Conservation (phyloP, 108 stramenopile species). For the Ochromonas danica region DNA sequence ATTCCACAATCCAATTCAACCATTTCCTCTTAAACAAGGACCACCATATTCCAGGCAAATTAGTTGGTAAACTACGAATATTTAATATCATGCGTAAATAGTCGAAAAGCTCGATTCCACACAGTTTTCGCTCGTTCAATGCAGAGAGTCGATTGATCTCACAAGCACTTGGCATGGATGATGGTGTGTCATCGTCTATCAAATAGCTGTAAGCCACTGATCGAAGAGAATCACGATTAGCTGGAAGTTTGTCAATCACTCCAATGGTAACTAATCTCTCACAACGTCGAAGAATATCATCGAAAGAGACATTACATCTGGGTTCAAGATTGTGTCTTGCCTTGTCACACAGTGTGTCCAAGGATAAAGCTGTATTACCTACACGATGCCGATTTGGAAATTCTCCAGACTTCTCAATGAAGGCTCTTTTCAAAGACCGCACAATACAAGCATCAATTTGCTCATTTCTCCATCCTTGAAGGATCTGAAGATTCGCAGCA, state of each 20-base stretch:
- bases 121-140: not conserved
- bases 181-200: not conserved
- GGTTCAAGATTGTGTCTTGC: not conserved
- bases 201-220: slow-evolving; percentile 15
- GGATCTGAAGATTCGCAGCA: not conserved
- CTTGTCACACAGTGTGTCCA: not conserved
- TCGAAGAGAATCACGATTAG: not conserved
- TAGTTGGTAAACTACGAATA: not conserved
- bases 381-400: not conserved
- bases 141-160: too few relatives aligned
- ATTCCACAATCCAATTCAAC: not conserved
- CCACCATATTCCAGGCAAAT: not conserved
- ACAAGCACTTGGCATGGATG: too few relatives aligned
- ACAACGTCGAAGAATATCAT: slow-evolving; percentile 9
- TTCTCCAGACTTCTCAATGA: not conserved
- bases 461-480: slow-evolving; percentile 12
- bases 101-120: not conserved
- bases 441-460: slow-evolving; percentile 27
- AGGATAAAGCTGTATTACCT: not conserved
- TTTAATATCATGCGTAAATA: slow-evolving; percentile 19
- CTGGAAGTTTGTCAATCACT: slow-evolving; percentile 11
- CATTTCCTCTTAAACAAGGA: not conserved
- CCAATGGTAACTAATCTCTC: slow-evolving; percentile 11
- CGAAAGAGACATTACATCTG: not conserved
- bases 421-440: not conserved